Evolutionary conservation across 2,329 filamentous ascomycete genomes (phyloP), one percentile per base, ranked within the genome.

Genomic region (Cercospora sp.): DNA sequence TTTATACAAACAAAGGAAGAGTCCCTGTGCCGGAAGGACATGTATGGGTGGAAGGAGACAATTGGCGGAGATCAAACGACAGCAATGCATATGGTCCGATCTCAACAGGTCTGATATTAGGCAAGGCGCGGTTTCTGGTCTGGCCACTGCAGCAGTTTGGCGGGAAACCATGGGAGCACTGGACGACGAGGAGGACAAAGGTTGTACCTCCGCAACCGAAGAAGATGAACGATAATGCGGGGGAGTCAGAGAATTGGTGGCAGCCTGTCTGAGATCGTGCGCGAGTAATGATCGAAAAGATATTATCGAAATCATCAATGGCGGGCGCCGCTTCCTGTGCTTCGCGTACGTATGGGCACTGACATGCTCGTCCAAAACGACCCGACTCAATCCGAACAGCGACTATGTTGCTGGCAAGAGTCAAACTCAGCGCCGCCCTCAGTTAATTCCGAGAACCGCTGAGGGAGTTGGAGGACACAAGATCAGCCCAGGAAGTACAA

Each of bases 21-120:
- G 78, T 91, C 57, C 85, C 86, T 70, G 87, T 99, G 23, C 94
- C 94, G 5, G 85, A 85, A 70, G 93, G 93, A 18, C 94, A 98
- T 82, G 85, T 98, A 30, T 99, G 95, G 95, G 88, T 99, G 0
- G 94, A 98, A 78, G 95, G 95, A 1, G 95, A 99, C 77, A 93
- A 91, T 74, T 86, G 87, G 73, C 85, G 86, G 61, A 87, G 87
- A 74, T 92, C 88, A 65, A 79, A 89, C 68, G 95, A 99, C 81
- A 97, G 93, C 79, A 97, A 97, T 80, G 88, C 88, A 12, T 97
- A 96, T 79, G 95, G 95, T 0, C 93, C 95, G 5, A 78, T 85
- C 53, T 76, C 78, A 69, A 88, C 87, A 71, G 87, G 87, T 64
- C 78, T 98, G 71, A 86, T 98, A 40, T 88, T 89, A 42, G 94